phyloP scores from a whole-genome alignment of 805 yeast species.

The Priceomyces medius region DNA sequence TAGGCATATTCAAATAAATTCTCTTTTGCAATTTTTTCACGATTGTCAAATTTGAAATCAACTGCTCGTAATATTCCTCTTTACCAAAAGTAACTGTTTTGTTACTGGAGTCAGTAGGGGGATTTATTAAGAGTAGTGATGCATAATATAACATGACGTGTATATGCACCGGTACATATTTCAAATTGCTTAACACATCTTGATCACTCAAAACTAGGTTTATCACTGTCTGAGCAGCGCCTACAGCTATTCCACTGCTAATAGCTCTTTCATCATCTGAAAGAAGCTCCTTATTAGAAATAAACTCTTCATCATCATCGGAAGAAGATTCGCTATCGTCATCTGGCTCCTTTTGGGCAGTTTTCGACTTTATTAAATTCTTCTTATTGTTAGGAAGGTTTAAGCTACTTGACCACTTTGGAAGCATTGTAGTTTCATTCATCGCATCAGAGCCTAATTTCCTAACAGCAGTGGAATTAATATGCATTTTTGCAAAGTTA shows the following conservation, averaged over 20 bases:
- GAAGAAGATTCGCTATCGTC: slow-evolving; percentile 9
- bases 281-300: slow-evolving; percentile 30
- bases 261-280: slow-evolving; percentile 34
- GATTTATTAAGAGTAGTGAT: slow-evolving; percentile 52
- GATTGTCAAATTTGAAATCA: slow-evolving; percentile 37
- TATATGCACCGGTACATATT: slow-evolving; percentile 69
- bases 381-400: background rate
- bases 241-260: slow-evolving; percentile 51
- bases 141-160: slow-evolving; percentile 72
- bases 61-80: slow-evolving; percentile 22
- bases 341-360: slow-evolving; percentile 11
- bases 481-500: slow-evolving; percentile 74
- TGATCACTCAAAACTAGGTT: slow-evolving; percentile 57
- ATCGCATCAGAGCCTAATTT: slow-evolving; percentile 32
- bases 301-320: slow-evolving; percentile 29
- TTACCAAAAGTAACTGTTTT: slow-evolving; percentile 23
- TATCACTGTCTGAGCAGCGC: slow-evolving; percentile 63
- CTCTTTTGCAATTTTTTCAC: slow-evolving; percentile 46
- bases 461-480: slow-evolving; percentile 53
- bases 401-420: slow-evolving; percentile 28
- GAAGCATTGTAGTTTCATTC: slow-evolving; percentile 27
- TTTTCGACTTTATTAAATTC: slow-evolving; percentile 4
- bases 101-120: slow-evolving; percentile 35
- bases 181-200: slow-evolving; percentile 55
- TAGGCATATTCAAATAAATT: slow-evolving; percentile 47